phyloP scores from a whole-genome alignment of 768 basidiomycete species.

The Macrocybe gigantea region DNA sequence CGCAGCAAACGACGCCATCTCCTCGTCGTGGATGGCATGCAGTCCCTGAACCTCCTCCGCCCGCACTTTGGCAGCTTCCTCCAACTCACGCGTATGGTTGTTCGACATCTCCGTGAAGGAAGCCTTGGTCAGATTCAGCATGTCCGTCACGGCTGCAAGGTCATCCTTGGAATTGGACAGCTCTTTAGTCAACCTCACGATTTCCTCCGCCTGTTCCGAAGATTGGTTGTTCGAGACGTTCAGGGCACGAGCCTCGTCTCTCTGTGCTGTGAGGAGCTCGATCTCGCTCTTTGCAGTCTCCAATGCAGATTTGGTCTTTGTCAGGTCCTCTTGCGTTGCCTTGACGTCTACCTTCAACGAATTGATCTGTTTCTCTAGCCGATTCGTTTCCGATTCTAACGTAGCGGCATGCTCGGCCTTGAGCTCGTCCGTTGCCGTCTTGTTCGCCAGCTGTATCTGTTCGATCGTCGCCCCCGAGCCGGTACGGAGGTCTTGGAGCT shows the following conservation, averaged over 20 bases:
- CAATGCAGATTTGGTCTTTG: slow-evolving; percentile 62
- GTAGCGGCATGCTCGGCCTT: slow-evolving; percentile 58
- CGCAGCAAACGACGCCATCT: slow-evolving; percentile 45
- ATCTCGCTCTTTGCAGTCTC: slow-evolving; percentile 49
- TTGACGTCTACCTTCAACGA: slow-evolving; percentile 67
- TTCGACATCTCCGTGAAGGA: slow-evolving; percentile 66
- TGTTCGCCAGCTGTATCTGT: slow-evolving; percentile 61
- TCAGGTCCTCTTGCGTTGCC: slow-evolving; percentile 79
- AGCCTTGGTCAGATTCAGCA: slow-evolving; percentile 61
- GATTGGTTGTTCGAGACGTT: slow-evolving; percentile 31
- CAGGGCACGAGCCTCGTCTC: slow-evolving; percentile 54
- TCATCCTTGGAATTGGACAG: slow-evolving; percentile 65
- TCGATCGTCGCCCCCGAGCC: slow-evolving; percentile 62
- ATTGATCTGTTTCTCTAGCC: slow-evolving; percentile 58
- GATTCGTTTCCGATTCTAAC: slow-evolving; percentile 50
- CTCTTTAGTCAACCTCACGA: slow-evolving; percentile 51
- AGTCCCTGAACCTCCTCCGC: slow-evolving; percentile 68
- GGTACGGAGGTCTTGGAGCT: slow-evolving; percentile 65
- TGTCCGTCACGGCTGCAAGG: slow-evolving; percentile 55
- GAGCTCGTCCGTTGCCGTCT: slow-evolving; percentile 52
- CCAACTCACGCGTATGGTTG: slow-evolving; percentile 67
- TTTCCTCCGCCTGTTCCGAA: slow-evolving; percentile 48
- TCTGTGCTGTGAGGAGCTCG: slow-evolving; percentile 51
- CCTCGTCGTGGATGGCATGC: slow-evolving; percentile 52
- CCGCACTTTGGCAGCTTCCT: slow-evolving; percentile 64